Base-by-base conservation (phyloP, 1,139 yeast genomes). In the Kodamaea fungicola region DNA sequence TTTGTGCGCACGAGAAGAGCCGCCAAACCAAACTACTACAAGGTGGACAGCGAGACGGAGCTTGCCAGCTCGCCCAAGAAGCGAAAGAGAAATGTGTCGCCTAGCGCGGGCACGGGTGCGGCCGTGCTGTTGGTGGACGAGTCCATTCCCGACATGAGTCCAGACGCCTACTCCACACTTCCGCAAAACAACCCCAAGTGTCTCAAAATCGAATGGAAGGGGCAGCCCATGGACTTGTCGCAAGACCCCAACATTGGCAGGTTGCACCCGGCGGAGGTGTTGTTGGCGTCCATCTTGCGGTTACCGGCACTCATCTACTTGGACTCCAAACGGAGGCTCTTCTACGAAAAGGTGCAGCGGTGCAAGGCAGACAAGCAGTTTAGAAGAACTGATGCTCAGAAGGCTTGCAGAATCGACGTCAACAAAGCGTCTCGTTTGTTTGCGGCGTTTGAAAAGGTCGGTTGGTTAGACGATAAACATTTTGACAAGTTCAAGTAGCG, bases 351-450 rank as follows among this genome's bases (percentile, higher is more conserved):
- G 64, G 95, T 89, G 29, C 77, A 78, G 43, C 76, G 97, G 43
- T 64, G 84, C 55, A 80, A 78, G 55, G 72, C 71, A 40, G 87
- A 86, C 24, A 74, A 84, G 60, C 95, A 92, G 32, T 92, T 92
- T 64, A 82, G 97, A 67, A 80, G 97, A 65, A 92, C 97, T 0
- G 98, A 92, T 61, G 95, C 97, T 9, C 97, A 92, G 63, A 90
- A 92, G 71, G 96, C 97, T 7, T 90, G 97, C 60, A 79, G 96
- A 49, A 90, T 92, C 46, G 98, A 92, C 62, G 98, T 92, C 40
- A 92, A 92, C 63, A 92, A 92, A 63, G 97, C 97, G 2, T 83
- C 95, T 39, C 75, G 97, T 51, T 68, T 92, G 41, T 92, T 80
- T 70, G 94, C 95, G 23, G 94, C 97, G 23, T 92, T 80, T 59